A percentile compares a stretch with the other conserved stretches of the same genome.
phyloP scores from a whole-genome alignment of 1,284 basidiomycete species.

The Sanghuangporus sanghuang region DNA sequence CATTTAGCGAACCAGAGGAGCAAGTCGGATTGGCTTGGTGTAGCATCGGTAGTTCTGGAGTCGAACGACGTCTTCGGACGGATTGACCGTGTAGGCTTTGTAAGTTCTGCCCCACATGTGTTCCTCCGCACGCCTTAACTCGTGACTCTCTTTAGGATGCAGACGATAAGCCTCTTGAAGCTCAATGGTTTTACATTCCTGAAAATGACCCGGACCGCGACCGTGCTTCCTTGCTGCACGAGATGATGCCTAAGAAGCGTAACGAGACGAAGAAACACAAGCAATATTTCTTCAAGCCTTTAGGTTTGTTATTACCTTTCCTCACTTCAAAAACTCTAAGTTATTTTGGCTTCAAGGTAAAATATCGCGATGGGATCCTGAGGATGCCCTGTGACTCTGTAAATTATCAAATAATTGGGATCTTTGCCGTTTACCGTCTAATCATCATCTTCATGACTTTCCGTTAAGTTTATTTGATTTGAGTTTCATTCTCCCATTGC shows the following conservation, averaged over 20 bases:
- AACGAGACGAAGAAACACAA: slow-evolving; percentile 75
- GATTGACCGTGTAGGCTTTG: slow-evolving; percentile 59
- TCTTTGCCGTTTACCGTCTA: not conserved
- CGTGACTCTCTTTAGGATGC: slow-evolving; percentile 34
- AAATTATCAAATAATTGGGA: not conserved
- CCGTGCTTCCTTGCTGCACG: slow-evolving; percentile 55
- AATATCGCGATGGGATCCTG: slow-evolving; percentile 58
- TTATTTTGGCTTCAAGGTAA: slow-evolving; percentile 31
- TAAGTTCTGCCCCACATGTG: slow-evolving; percentile 23
- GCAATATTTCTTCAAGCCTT: slow-evolving; percentile 72
- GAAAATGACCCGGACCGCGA: slow-evolving; percentile 65
- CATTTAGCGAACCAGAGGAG: slow-evolving; percentile 37
- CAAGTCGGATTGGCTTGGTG: slow-evolving; percentile 43
- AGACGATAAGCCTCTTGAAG: slow-evolving; percentile 46
- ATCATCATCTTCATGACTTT: not conserved
- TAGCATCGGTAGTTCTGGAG: slow-evolving; percentile 47
- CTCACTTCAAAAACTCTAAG: not conserved
- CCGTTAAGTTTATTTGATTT: not conserved
- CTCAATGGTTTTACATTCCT: slow-evolving; percentile 74
- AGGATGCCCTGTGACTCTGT: slow-evolving; percentile 36
- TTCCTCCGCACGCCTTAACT: slow-evolving; percentile 3
- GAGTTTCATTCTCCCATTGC: not conserved
- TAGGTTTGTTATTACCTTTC: slow-evolving; percentile 22
- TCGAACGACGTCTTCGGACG: slow-evolving; percentile 65
- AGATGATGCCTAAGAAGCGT: slow-evolving; percentile 72